phyloP scores from a whole-genome alignment of 208 protist genomes.

The Endotrypanum monterogeii region DNA sequence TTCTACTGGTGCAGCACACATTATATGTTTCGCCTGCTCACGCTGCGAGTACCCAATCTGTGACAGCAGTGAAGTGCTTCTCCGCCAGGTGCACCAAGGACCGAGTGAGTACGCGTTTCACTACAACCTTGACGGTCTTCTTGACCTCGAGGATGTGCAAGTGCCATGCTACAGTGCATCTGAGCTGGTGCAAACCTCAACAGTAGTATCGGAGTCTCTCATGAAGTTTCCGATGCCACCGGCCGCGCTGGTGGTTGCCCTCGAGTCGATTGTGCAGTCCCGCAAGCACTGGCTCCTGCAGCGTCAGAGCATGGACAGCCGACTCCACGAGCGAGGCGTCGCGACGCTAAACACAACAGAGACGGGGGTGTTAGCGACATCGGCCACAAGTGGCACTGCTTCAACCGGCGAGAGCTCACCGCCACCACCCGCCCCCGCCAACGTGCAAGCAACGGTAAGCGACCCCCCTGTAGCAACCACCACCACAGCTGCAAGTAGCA shows the following conservation, averaged over 20 bases:
- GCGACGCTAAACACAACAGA: not conserved
- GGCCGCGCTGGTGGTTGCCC: slow-evolving; percentile 48
- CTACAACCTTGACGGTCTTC: slow-evolving; percentile 74
- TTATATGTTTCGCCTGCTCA: slow-evolving; percentile 73
- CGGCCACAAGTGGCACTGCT: not conserved
- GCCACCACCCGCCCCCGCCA: slow-evolving; percentile 5
- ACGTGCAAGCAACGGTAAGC: not conserved
- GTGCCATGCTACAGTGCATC: slow-evolving; percentile 86
- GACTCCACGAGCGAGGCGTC: slow-evolving; percentile 19
- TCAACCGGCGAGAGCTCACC: not conserved
- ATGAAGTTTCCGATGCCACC: slow-evolving; percentile 58
- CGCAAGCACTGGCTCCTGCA: slow-evolving; percentile 38
- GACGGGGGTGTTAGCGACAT: not conserved
- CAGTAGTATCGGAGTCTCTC: slow-evolving; percentile 61
- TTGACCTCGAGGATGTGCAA: slow-evolving; percentile 56
- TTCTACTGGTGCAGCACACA: slow-evolving; percentile 1
- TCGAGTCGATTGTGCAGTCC: slow-evolving; percentile 69
- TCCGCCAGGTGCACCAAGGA: slow-evolving; percentile 37
- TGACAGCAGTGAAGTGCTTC: slow-evolving; percentile 46
- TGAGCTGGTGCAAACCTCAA: slow-evolving; percentile 52
- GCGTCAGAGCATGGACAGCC: slow-evolving; percentile 18
- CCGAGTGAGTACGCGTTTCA: slow-evolving; percentile 67
- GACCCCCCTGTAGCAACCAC: not conserved
- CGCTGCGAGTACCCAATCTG: slow-evolving; percentile 86
- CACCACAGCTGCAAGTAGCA: not conserved